Conservation (phyloP, 2,329 filamentous ascomycete species). For the Diplodia sapinea region DNA sequence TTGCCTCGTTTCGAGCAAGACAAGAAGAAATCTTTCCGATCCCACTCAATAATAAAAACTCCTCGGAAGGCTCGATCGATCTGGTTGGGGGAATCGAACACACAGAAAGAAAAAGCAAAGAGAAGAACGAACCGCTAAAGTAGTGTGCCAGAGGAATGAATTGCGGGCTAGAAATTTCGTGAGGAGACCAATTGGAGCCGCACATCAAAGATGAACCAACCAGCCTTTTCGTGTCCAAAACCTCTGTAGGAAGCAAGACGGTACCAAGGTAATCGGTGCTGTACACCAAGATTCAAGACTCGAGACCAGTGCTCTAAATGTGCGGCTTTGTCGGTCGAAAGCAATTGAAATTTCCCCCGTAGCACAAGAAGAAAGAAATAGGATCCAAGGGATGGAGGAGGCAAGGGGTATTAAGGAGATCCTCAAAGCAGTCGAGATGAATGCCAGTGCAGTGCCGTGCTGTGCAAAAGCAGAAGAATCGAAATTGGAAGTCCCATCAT, state of each 20-base stretch:
- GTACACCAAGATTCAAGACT: neutral
- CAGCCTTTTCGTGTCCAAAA: neutral
- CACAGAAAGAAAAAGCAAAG: neutral
- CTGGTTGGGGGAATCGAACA: neutral
- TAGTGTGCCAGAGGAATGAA: neutral
- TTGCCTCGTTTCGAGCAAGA: neutral
- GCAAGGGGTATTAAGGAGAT: constrained; percentile 25
- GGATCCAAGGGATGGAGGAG: constrained; percentile 12
- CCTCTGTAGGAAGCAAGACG: neutral
- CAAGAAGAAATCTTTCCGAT: neutral
- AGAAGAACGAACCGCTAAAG: neutral
- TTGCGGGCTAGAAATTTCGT: neutral
- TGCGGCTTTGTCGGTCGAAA: neutral
- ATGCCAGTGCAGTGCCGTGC: constrained; percentile 11
- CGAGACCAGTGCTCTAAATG: neutral
- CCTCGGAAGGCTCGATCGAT: neutral
- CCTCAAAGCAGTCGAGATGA: constrained; percentile 5
- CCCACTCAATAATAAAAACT: neutral
- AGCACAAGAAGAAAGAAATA: neutral
- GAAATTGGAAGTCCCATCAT: neutral
- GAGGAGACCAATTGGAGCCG: neutral
- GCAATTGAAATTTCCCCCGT: neutral
- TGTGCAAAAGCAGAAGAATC: neutral
- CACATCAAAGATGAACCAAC: neutral
- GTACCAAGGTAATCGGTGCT: neutral